Base-by-base conservation (phyloP, 495 filamentous ascomycete genomes). In the Penicillium alfredii region DNA sequence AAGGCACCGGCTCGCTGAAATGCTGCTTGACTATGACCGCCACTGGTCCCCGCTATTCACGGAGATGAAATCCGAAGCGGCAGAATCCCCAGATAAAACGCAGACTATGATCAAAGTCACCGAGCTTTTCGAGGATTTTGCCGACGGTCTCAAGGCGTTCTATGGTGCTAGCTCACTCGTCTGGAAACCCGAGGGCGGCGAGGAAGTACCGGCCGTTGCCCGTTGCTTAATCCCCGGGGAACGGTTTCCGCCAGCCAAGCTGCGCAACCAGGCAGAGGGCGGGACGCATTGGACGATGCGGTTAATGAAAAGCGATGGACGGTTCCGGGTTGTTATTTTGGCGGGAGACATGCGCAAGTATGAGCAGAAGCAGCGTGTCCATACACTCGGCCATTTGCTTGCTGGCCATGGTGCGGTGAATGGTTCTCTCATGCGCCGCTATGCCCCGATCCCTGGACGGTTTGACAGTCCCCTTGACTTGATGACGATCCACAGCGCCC, bases 1-100 rank as follows among this genome's bases (percentile, higher is more conserved):
- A 59, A 75, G 86, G 21, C 75, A 78, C 34, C 66, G 73, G 8
- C 71, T 88, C 8, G 86, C 86, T 6, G 69, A 84, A 36, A 77
- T 80, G 26, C 64, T 92, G 1, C 64, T 92, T 12, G 68, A 77
- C 14, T 88, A 87, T 47, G 86, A 92, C 58, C 47, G 50, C 1
- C 30, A 42, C 19, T 61, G 49, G 52, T 49, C 53, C 6, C 33
- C 32, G 1, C 31, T 53, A 4, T 60, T 60, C 23, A 44, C 38
- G 8, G 44, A 51, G 3, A 27, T 33, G 9, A 17, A 38, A 1
- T 22, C 30, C 12, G 7, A 17, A 8, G 35, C 4, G 7, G 34
- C 23, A 3, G 29, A 15, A 10, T 34, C 14, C 8, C 19, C 40
- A 1, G 36, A 30, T 10, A 56, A 56, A 16, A 27, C 44, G 6